A percentile compares a stretch with the other conserved stretches of the same genome.
Evolutionary conservation across 2,329 filamentous ascomycete genomes (phyloP).

Genomic region (Pestalotiopsis sp.): DNA sequence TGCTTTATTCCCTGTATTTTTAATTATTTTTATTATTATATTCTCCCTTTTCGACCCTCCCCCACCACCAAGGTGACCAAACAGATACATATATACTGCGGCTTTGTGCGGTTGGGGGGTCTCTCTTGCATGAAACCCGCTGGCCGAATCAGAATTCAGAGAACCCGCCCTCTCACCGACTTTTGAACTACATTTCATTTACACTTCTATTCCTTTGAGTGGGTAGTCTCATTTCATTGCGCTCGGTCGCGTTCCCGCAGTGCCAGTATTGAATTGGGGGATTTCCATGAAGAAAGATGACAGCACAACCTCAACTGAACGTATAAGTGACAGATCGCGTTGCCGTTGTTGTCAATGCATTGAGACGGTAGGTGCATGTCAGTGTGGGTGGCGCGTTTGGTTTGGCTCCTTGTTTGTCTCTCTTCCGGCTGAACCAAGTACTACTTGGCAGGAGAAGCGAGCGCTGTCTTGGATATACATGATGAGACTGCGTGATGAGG

Average conservation of each 20-base stretch:
- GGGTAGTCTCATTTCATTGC: neutral
- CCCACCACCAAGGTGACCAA: neutral
- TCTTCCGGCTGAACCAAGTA: neutral
- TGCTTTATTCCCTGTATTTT: neutral
- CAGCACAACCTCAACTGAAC: no score
- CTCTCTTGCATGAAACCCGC: neutral
- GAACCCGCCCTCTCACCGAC: conserved; percentile 1
- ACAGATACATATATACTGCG: neutral
- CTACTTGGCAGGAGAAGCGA: neutral
- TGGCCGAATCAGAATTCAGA: conserved; percentile 1
- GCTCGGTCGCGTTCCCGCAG: no score
- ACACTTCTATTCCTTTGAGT: neutral
- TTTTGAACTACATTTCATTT: neutral
- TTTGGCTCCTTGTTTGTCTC: no score
- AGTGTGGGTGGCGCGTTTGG: no score
- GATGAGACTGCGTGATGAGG: neutral
- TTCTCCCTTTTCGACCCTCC: neutral
- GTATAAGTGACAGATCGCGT: no score
- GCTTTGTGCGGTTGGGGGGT: neutral
- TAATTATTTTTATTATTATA: neutral
- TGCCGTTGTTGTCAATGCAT: no score
- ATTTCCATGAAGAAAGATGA: no score
- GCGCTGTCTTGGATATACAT: neutral
- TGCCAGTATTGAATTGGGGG: no score
- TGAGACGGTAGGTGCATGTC: no score